phyloP scores from a whole-genome alignment of 1,284 basidiomycete genomes.

The Fomitopsis schrenkii region DNA sequence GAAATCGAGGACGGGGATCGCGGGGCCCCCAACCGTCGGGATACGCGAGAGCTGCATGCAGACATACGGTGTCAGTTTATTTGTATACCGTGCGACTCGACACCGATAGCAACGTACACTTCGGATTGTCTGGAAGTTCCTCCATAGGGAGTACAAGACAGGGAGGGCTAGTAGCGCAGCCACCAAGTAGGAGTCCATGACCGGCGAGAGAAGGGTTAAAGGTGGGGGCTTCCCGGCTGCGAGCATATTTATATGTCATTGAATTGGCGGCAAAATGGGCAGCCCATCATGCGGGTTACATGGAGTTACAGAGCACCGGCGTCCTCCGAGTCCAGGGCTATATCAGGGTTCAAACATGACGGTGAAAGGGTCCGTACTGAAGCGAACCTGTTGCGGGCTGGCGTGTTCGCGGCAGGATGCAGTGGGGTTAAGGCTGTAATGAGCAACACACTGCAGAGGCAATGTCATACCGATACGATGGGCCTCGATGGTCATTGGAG shows the following conservation, averaged over 20 bases:
- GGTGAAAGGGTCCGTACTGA: not conserved
- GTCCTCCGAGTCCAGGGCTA: not conserved
- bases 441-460: not conserved
- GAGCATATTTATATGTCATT: not conserved
- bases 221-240: not conserved
- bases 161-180: conserved; percentile 3
- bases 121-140: not conserved
- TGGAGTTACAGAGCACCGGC: not conserved
- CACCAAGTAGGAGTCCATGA: not conserved
- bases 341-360: not conserved
- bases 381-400: not conserved
- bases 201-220: not conserved
- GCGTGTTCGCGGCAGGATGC: not conserved
- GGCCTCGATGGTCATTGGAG: not conserved
- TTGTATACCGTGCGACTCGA: not conserved
- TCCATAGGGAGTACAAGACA: not conserved
- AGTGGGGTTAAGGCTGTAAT: not conserved
- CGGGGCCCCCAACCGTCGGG: conserved; percentile 6
- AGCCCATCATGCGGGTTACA: not conserved
- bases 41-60: not conserved
- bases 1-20: conserved; percentile 3
- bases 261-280: not conserved
- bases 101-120: not conserved
- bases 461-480: not conserved
- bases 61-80: not conserved